Base-by-base conservation (phyloP, 768 basidiomycete genomes). In the Phlegmacium glaucopus region DNA sequence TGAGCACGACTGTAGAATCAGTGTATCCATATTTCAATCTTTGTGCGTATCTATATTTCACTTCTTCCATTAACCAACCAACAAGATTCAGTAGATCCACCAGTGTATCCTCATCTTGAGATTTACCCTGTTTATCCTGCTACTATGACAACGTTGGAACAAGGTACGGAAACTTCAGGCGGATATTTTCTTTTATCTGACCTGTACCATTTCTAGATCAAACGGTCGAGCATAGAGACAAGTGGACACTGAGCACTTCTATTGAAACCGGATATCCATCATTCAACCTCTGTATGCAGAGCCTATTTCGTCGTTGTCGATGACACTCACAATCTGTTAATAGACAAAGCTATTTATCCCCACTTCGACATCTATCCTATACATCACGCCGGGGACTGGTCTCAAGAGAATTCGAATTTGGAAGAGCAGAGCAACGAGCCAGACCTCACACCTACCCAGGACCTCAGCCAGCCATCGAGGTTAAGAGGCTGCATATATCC, bases 101-200 rank as follows among this genome's bases (percentile, higher is more conserved):
- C 58, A 1, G 52, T 63, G 1, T 78, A 77, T 59, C 75, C 68
- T 29, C 44, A 64, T 51, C 64, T 71, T 42, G 51, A 64, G 32
- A 45, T 64, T 15, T 65, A 60, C 48, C 64, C 67, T 15, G 30
- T 57, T n/a, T 16, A 55, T 12, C 41, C 44, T 34, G 18, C 13
- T 15, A 16, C 16, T 9, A 39, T 44, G 32, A 6, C 32, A 6
- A 6, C 32, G 10, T 34, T 34, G 32, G 32, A 34, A 34, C 22
- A 22, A 22, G 22, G 22, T 22, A 5, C 22, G 22, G 22, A 22
- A 22, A 22, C 22, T 22, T 22, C 2, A 22, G 22, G 22, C 2
- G 22, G 22, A 22, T 22, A 22, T 22, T 22, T 22, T 22, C 22
- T 22, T 22, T 22, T 22, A 22, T 22, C 22, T 5, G 22, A 3